phyloP scores from a whole-genome alignment of 1,284 basidiomycete species.

The Entoloma clypeatum region DNA sequence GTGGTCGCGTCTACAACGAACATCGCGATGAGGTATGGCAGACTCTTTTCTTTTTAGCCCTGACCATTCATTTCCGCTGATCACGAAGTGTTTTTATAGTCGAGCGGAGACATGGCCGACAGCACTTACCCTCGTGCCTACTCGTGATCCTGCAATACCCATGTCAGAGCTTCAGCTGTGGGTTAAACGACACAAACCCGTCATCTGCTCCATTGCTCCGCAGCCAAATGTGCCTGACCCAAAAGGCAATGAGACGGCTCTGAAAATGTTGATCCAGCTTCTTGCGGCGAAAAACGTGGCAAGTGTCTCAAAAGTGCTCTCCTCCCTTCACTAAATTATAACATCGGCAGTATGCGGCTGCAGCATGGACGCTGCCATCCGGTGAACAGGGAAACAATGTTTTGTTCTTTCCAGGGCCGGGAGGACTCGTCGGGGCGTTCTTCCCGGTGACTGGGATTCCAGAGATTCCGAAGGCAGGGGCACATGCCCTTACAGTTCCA shows the following conservation, averaged over 20 bases:
- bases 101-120: slow-evolving; percentile 52
- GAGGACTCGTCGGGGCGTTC: slow-evolving; percentile 43
- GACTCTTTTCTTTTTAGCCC: slow-evolving; percentile 1
- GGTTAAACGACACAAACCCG: slow-evolving; percentile 39
- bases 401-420: slow-evolving; percentile 46
- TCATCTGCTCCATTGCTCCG: slow-evolving; percentile 34
- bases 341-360: slow-evolving; percentile 47
- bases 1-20: slow-evolving; percentile 32
- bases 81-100: slow-evolving; percentile 37
- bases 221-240: slow-evolving; percentile 25
- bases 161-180: slow-evolving; percentile 43
- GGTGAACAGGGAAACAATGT: slow-evolving; percentile 43
- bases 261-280: slow-evolving; percentile 36
- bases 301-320: slow-evolving; percentile 19
- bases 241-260: slow-evolving; percentile 37
- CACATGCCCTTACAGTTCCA: too few species aligned
- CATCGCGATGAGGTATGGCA: slow-evolving; percentile 32
- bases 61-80: background rate
- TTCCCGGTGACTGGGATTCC: slow-evolving; percentile 58
- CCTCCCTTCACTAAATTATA: slow-evolving; percentile 1
- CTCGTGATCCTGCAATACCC: slow-evolving; percentile 40
- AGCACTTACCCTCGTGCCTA: slow-evolving; percentile 39
- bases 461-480: slow-evolving; percentile 35
- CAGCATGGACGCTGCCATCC: slow-evolving; percentile 49
- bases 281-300: slow-evolving; percentile 44